Conservation (phyloP, 2,329 filamentous ascomycete genomes). For the Apiospora malaysiana region DNA sequence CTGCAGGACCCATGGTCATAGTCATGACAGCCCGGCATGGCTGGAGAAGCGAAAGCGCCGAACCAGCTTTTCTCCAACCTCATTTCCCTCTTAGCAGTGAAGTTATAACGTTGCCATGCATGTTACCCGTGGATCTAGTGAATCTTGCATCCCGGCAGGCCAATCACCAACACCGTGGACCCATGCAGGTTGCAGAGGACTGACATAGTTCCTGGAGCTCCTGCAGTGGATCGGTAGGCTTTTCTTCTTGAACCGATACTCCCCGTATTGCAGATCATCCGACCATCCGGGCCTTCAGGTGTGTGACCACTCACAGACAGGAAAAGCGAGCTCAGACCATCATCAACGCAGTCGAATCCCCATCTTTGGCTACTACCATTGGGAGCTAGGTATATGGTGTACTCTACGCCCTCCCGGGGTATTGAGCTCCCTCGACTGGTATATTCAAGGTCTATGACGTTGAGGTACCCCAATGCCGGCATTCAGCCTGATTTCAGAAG, state of each 20-base stretch:
- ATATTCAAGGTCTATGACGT: neutral
- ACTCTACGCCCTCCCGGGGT: too few species aligned
- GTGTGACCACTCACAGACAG: neutral
- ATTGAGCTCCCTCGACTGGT: too few species aligned
- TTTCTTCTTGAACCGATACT: neutral
- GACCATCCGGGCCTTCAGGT: neutral
- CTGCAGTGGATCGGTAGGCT: neutral
- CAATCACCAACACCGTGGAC: neutral
- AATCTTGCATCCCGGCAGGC: neutral
- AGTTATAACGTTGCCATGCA: neutral
- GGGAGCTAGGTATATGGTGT: too few species aligned
- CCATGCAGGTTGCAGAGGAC: neutral
- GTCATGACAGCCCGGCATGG: neutral
- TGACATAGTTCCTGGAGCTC: neutral
- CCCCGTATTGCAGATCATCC: neutral
- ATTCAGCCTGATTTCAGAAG: neutral
- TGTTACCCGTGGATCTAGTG: conserved; percentile 10
- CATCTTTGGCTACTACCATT: neutral
- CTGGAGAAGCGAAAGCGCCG: neutral
- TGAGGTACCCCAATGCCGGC: neutral
- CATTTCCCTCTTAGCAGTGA: too few species aligned
- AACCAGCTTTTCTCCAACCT: neutral
- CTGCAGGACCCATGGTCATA: neutral
- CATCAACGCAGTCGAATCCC: neutral
- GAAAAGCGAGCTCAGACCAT: neutral